A percentile compares a stretch with the other conserved stretches of the same genome.
phyloP scores from a whole-genome alignment of 805 yeast species.

The Starmerella powellii region DNA sequence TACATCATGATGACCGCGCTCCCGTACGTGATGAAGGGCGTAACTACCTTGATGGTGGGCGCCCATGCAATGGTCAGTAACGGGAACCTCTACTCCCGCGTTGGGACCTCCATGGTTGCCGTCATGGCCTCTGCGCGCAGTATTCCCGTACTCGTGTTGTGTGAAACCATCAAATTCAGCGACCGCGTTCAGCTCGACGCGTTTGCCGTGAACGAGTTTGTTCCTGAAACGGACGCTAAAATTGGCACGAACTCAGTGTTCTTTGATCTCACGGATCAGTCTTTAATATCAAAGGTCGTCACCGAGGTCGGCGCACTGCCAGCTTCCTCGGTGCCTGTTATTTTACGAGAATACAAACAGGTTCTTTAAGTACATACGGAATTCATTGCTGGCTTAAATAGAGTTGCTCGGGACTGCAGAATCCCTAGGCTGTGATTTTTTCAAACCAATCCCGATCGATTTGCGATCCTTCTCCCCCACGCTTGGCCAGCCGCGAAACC shows the following conservation, averaged over 20 bases:
- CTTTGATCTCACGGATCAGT: constrained; percentile 91
- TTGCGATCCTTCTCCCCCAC: too few species aligned
- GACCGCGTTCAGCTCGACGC: constrained; percentile 93
- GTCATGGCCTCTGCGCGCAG: constrained; percentile 80
- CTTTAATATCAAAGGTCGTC: constrained; percentile 82
- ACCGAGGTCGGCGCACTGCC: constrained; percentile 95
- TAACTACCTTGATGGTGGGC: constrained; percentile 83
- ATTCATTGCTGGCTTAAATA: neutral
- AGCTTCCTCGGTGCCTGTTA: constrained; percentile 96
- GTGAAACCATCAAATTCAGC: constrained; percentile 87
- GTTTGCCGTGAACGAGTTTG: constrained; percentile 81
- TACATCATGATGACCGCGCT: constrained; percentile 72
- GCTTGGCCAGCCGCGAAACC: too few species aligned
- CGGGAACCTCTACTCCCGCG: constrained; percentile 84
- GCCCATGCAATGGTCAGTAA: constrained; percentile 96
- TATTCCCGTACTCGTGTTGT: constrained; percentile 88
- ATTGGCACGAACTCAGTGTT: constrained; percentile 63
- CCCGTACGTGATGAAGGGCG: constrained; percentile 69
- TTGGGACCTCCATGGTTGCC: constrained; percentile 87
- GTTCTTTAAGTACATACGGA: constrained; percentile 9
- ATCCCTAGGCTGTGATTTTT: too few species aligned
- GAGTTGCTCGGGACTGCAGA: too few species aligned
- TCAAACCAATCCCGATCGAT: too few species aligned
- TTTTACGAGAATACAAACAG: constrained; percentile 65
- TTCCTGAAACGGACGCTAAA: constrained; percentile 21